A percentile compares a stretch with the other conserved stretches of the same genome.
phyloP scores from a whole-genome alignment of 139 green algal genomes.

The Limnomonas spitsbergensis region DNA sequence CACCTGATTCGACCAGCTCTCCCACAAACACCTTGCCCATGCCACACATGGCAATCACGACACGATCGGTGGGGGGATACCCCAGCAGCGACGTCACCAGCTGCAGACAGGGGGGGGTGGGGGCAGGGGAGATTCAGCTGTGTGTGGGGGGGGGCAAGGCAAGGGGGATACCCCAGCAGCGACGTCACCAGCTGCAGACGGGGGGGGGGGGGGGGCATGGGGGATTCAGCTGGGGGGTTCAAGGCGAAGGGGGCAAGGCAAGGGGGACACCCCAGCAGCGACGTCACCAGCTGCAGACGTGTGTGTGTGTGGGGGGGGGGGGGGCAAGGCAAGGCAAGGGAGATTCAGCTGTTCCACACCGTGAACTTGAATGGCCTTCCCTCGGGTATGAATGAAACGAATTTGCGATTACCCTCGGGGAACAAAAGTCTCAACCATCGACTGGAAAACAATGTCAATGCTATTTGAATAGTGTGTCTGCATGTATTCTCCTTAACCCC shows the following conservation, averaged over 20 bases:
- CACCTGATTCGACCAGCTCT: conserved; percentile 61
- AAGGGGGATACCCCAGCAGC: conserved; percentile 21
- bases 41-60: conserved; percentile 59
- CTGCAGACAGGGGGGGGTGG: conserved; percentile 19
- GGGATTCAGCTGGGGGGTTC: neutral
- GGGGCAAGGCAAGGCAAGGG: too few relatives aligned
- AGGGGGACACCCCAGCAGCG: conserved; percentile 26
- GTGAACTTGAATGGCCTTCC: too few relatives aligned
- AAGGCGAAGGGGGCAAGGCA: too few relatives aligned
- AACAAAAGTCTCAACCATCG: too few relatives aligned
- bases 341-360: too few relatives aligned
- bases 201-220: neutral
- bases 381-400: too few relatives aligned
- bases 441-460: too few relatives aligned
- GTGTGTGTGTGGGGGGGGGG: too few relatives aligned
- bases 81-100: conserved; percentile 39
- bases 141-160: too few relatives aligned
- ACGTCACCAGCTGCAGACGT: conserved; percentile 50
- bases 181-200: conserved; percentile 41
- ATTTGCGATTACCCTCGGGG: too few relatives aligned
- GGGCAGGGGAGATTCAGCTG: neutral
- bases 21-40: conserved; percentile 79
- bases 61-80: conserved; percentile 27
- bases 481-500: too few relatives aligned
- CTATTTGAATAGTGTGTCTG: too few relatives aligned